Evolutionary conservation across 1,284 basidiomycete species (phyloP), one percentile per base, ranked within the genome.

Genomic region (Boletus smithii): DNA sequence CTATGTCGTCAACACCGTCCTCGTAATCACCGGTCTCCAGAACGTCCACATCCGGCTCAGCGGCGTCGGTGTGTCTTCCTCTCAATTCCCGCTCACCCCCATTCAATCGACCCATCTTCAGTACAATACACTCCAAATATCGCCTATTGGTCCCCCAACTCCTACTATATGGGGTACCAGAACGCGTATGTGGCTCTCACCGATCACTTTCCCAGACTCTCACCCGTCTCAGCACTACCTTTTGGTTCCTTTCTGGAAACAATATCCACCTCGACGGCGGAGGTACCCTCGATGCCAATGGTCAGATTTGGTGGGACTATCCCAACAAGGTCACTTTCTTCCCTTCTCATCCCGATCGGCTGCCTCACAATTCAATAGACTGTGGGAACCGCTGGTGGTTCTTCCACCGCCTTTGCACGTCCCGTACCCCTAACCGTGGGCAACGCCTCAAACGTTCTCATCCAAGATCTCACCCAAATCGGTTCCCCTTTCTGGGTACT

Each of bases 391-490:
- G 46, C 53, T 1, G 49, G 46, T 7, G 55, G 59, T 38, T 65
- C 62, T 31, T 61, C 59, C 24, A 51, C 62, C 9, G 61, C 66
- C 2, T 75, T 76, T 51, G 71, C 73, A 4, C 67, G 75, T n/a
- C 75, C 75, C 1, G 60, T 77, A 30, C 71, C 73, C 8, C 63
- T 77, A 9, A 74, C 71, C 6, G 64, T 78, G 20, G 70, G 70
- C 24, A 74, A 77, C 44, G 67, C 74, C 6, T 68, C 68, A 10
- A 69, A 74, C 36, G 69, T 77, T 34, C 54, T 71, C 5, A 58
- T 77, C 14, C 67, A 75, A 48, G 62, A 71, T 51, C 64, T 73
- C 42, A 69, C 59, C 6, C 48, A 63, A 53, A 68, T 67, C 35
- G 64, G 61, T 23, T 70, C 68, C 9, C 69, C 68, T 1, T 67